Conservation (phyloP, 305 asterid genomes). For the Fraxinus nigra region DNA sequence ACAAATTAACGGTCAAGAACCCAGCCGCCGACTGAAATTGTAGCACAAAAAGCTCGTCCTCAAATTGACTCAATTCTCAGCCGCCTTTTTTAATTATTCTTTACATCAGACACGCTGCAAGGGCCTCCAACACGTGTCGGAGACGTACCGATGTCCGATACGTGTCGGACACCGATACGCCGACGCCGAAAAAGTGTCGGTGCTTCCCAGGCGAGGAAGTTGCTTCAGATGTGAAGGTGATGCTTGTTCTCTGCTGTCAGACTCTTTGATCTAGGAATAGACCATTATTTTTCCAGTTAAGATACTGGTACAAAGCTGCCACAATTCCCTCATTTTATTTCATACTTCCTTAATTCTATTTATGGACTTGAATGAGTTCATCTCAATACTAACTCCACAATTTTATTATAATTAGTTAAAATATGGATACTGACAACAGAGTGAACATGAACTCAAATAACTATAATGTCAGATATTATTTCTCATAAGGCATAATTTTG, state of each 20-base stretch:
- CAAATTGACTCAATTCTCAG: too few relatives aligned
- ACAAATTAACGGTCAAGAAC: too few relatives aligned
- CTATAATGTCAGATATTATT: not conserved
- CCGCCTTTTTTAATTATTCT: too few relatives aligned
- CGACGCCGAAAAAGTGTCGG: too few relatives aligned
- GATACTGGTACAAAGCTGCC: not conserved
- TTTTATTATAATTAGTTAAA: not conserved
- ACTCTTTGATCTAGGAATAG: not conserved
- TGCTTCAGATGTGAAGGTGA: not conserved
- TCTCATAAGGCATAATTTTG: not conserved
- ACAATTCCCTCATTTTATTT: not conserved
- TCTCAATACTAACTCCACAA: not conserved
- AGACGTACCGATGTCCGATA: too few relatives aligned
- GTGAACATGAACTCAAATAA: not conserved
- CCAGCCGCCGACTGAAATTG: too few relatives aligned
- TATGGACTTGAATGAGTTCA: not conserved
- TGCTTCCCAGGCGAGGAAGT: not conserved
- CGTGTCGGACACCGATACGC: too few relatives aligned
- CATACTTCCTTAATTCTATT: not conserved
- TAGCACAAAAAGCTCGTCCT: too few relatives aligned
- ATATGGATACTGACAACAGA: not conserved
- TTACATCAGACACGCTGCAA: too few relatives aligned
- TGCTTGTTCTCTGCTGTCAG: not conserved
- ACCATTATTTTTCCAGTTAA: not conserved
- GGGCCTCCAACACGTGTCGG: too few relatives aligned